Conservation (phyloP, 2,329 filamentous ascomycete genomes). For the Colletotrichum gloeosporioides region DNA sequence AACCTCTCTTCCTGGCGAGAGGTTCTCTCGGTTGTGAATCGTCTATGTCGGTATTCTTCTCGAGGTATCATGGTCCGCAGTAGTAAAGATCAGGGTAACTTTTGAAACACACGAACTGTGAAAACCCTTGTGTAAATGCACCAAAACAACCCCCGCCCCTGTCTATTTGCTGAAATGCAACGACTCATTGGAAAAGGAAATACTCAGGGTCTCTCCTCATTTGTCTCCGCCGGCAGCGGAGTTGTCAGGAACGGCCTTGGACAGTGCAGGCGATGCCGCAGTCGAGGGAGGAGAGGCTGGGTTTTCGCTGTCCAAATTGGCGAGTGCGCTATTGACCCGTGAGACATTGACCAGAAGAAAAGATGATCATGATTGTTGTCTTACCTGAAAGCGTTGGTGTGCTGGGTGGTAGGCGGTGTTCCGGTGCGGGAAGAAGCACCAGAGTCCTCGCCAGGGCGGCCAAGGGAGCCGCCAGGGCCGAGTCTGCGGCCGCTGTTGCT, state of each 20-base stretch:
- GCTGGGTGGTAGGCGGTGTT: constrained; percentile 78
- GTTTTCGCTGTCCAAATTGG: constrained; percentile 66
- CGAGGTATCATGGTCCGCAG: constrained; percentile 55
- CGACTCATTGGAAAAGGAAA: constrained; percentile 33
- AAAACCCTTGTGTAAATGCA: constrained; percentile 54
- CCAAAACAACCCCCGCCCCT: constrained; percentile 47
- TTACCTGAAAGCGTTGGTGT: constrained; percentile 94
- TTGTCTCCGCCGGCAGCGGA: constrained; percentile 49
- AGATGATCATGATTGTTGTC: constrained; percentile 29
- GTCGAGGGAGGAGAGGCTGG: constrained; percentile 74
- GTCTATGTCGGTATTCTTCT: constrained; percentile 45
- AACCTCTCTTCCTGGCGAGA: constrained; percentile 34
- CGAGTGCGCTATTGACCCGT: constrained; percentile 54
- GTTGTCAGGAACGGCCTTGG: constrained; percentile 65
- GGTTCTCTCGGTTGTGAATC: constrained; percentile 39
- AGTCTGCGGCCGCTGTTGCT: constrained; percentile 89
- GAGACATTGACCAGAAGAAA: constrained; percentile 25
- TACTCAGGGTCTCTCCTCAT: constrained; percentile 25
- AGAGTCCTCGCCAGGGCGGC: constrained; percentile 82
- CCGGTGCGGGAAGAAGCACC: constrained; percentile 87
- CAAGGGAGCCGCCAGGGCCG: constrained; percentile 75
- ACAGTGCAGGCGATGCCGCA: constrained; percentile 68
- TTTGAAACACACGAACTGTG: constrained; percentile 52
- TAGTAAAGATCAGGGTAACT: constrained; percentile 47
- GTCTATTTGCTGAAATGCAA: constrained; percentile 60